phyloP scores from a whole-genome alignment of 805 yeast species.

The Spathaspora sp. region DNA sequence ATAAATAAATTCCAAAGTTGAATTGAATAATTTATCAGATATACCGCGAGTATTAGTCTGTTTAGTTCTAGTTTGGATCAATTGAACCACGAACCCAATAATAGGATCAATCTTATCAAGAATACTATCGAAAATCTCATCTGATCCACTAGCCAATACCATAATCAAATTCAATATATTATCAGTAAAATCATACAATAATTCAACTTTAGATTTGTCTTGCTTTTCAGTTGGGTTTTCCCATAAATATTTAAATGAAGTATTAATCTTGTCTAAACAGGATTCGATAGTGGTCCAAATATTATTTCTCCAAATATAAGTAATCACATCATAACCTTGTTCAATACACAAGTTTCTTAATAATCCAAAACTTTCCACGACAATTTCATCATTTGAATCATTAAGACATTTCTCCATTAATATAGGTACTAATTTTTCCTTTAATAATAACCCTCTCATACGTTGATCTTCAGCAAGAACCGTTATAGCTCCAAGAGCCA shows the following conservation, averaged over 20 bases:
- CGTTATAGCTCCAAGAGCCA: slow-evolving; percentile 72
- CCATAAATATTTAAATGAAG: slow-evolving; percentile 43
- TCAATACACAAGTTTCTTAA: slow-evolving; percentile 77
- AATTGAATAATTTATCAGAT: slow-evolving; percentile 45
- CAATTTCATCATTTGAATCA: slow-evolving; percentile 69
- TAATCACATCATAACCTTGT: slow-evolving; percentile 82
- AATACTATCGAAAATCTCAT: slow-evolving; percentile 45
- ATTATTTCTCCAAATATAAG: slow-evolving; percentile 71
- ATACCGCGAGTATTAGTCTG: slow-evolving; percentile 10
- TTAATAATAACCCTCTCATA: slow-evolving; percentile 60
- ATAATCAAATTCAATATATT: slow-evolving; percentile 67
- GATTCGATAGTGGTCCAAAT: slow-evolving; percentile 62
- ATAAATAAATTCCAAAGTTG: slow-evolving; percentile 54
- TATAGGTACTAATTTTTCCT: slow-evolving; percentile 65
- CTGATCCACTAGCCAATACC: slow-evolving; percentile 62
- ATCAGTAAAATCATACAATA: slow-evolving; percentile 66
- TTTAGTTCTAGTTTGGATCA: slow-evolving; percentile 19
- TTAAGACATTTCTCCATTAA: slow-evolving; percentile 61
- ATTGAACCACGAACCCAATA: slow-evolving; percentile 31
- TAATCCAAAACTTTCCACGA: slow-evolving; percentile 77
- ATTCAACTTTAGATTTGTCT: slow-evolving; percentile 39
- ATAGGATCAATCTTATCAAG: slow-evolving; percentile 41
- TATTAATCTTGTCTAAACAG: slow-evolving; percentile 48
- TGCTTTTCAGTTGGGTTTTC: slow-evolving; percentile 18
- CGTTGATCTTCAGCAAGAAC: slow-evolving; percentile 66